Base-by-base conservation (phyloP, 2,329 filamentous ascomycete genomes). In the Hypomyces perniciosus region DNA sequence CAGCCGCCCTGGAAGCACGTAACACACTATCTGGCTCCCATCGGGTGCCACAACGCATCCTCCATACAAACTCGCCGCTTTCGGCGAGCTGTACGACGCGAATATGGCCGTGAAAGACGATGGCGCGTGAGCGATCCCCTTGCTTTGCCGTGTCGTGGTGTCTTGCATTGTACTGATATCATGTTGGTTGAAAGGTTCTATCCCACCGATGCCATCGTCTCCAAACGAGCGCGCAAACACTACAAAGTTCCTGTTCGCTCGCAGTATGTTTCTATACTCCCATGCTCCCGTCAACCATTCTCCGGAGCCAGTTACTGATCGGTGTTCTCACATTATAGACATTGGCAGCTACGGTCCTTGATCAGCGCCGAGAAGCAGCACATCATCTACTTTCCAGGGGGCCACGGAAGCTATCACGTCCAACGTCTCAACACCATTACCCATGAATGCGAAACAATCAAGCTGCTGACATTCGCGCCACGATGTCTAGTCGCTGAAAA, bases 321-420 rank as follows among this genome's bases (percentile, higher is more conserved):
- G 13, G 9, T 7, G 10, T 8, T 2, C 52, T 30, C 29, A 40
- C 29, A 10, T 41, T 8, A 8, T 42, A 91, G 86, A 58, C 88
- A 93, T 70, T 91, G 86, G 84, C 88, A 93, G 71, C 77, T 99
- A 42, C 88, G 92, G 50, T 92, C 95, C 59, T 84, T 95, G 59
- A 87, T 97, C 65, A 92, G 88, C 67, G 86, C 85, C 28, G 84
- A 89, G 58, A 82, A 88, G 62, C 77, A 83, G 40, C 81, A 91
- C 67, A 72, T 85, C 59, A 78, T 97, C 57, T 96, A 95, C 74
- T 95, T 95, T 62, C 90, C 91, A 34, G 84, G 84, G 58, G 86
- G 86, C 51, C 73, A 77, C 61, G 83, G 90, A 55, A 81, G 85
- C 58, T 72, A 74, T 44, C 72, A 79, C 53, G 70, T 90, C 46